These are phyloP conservation scores for Pouteria glomerata DNA, from an alignment of 148 eudicot genomes.

Conservation along the genomic window DNA sequence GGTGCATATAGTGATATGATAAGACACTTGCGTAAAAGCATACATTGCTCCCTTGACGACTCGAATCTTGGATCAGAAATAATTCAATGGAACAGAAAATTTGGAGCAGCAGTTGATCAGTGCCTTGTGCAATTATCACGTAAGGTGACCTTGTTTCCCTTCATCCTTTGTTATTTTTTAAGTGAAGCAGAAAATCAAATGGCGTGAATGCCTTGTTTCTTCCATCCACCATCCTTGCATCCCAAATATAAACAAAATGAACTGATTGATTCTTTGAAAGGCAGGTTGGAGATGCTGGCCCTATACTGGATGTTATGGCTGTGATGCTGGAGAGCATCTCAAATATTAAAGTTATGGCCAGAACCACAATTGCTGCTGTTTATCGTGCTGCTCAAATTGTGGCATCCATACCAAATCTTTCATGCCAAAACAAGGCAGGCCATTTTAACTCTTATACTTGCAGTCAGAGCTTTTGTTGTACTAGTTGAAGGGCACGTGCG, in stretches of 20 bases:
- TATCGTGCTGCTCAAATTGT: slow-evolving; percentile 56
- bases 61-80: slow-evolving; percentile 47
- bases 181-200: background rate
- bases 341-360: slow-evolving; percentile 41
- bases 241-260: background rate
- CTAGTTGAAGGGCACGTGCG: no score
- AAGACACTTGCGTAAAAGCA: slow-evolving; percentile 74
- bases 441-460: background rate
- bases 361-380: slow-evolving; percentile 52
- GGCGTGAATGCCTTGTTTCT: background rate
- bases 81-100: slow-evolving; percentile 38
- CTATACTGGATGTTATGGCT: slow-evolving; percentile 57
- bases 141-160: slow-evolving; percentile 28
- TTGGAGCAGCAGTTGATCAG: slow-evolving; percentile 41
- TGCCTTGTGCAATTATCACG: slow-evolving; percentile 42
- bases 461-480: background rate
- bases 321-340: slow-evolving; percentile 55
- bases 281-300: slow-evolving; percentile 70
- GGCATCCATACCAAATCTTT: slow-evolving; percentile 49
- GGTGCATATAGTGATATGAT: slow-evolving; percentile 76
- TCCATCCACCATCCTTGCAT: background rate
- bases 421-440: slow-evolving; percentile 48
- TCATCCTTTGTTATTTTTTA: background rate
- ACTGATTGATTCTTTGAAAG: slow-evolving; percentile 11
- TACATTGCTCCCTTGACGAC: slow-evolving; percentile 55